phyloP scores from a whole-genome alignment of 306 rosid species.

The Vigna reflexopilosa region DNA sequence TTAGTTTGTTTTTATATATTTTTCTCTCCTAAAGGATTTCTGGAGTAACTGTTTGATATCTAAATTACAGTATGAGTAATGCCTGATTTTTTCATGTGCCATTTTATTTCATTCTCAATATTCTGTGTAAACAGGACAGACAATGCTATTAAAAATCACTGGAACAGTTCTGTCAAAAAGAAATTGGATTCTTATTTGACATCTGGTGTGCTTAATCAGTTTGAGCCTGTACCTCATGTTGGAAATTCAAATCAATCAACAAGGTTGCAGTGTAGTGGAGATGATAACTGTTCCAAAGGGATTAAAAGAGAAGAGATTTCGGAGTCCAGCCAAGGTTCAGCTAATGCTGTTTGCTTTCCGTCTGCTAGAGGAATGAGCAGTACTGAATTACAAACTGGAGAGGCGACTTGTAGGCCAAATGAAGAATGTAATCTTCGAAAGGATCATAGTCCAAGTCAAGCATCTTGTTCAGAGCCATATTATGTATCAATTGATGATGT shows the following conservation, averaged over 20 bases:
- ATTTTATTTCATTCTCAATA: constrained; percentile 35
- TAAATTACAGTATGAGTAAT: constrained; percentile 19
- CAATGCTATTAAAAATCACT: constrained; percentile 97
- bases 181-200: constrained; percentile 96
- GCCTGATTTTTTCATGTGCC: constrained; percentile 12
- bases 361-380: constrained; percentile 52
- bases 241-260: constrained; percentile 64
- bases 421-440: constrained; percentile 61
- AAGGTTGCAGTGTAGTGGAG: constrained; percentile 74
- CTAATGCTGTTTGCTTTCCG: constrained; percentile 54
- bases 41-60: constrained; percentile 24
- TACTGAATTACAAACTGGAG: constrained; percentile 55
- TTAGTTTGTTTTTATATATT: not conserved
- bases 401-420: constrained; percentile 59
- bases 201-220: constrained; percentile 80
- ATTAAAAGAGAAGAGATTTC: constrained; percentile 79
- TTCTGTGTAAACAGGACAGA: constrained; percentile 82
- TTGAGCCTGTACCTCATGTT: constrained; percentile 62
- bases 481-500: constrained; percentile 61
- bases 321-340: constrained; percentile 85
- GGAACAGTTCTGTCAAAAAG: constrained; percentile 99
- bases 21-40: constrained; percentile 13
- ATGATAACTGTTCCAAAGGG: constrained; percentile 65
- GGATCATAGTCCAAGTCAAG: constrained; percentile 63
- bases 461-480: constrained; percentile 73